Evolutionary conservation across 139 green algal species (phyloP).

Genomic region (Penium margaritaceum): DNA sequence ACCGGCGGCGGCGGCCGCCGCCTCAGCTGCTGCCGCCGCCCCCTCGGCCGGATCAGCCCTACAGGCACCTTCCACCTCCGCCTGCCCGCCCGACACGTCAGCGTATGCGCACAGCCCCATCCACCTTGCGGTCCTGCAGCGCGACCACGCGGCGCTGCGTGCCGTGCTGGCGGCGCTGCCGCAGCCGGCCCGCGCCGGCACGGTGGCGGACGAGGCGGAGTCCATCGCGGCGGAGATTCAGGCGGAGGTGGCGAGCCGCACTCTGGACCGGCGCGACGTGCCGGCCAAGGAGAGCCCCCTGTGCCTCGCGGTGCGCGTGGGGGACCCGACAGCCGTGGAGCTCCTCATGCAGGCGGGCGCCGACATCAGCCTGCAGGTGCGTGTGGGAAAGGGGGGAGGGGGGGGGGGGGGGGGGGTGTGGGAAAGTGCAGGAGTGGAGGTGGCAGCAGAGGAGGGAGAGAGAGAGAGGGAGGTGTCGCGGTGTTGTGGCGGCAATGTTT

Average conservation of each 20-base stretch:
- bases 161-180: conserved; percentile 12
- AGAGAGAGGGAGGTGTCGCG: background rate
- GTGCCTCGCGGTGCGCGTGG: conserved; percentile 24
- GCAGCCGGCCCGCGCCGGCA: conserved; percentile 1
- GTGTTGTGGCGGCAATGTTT: no score
- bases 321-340: conserved; percentile 32
- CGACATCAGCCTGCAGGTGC: conserved; percentile 39
- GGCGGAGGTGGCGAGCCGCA: background rate
- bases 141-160: conserved; percentile 15
- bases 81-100: no score
- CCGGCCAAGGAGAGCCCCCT: conserved; percentile 24
- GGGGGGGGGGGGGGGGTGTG: background rate
- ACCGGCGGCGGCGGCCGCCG: no score
- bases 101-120: conserved; percentile 39
- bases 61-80: no score
- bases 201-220: conserved; percentile 20
- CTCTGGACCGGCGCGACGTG: conserved; percentile 35
- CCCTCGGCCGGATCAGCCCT: no score
- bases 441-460: background rate
- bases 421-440: background rate
- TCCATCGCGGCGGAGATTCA: conserved; percentile 21
- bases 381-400: background rate
- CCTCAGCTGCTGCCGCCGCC: no score
- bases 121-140: conserved; percentile 23
- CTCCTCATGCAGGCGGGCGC: conserved; percentile 34